Evolutionary conservation across 768 basidiomycete species (phyloP), one percentile per base, ranked within the genome.

Genomic region (Galerina sulciceps): DNA sequence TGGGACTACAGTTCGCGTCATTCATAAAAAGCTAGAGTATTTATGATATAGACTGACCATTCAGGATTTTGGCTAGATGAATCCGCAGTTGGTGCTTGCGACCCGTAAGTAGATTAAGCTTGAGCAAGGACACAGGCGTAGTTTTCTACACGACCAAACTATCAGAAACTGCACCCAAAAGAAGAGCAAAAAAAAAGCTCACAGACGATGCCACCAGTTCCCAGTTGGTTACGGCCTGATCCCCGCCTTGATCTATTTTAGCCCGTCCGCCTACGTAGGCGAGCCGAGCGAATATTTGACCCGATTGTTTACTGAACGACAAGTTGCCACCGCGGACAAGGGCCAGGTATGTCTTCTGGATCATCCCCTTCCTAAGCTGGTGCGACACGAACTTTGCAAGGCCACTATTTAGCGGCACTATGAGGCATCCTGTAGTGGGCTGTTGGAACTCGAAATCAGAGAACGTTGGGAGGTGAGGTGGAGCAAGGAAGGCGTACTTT

Each of bases 11-110:
- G 6, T 26, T 26, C 26, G 40, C 15, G 58, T 47, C 22, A 50
- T 52, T 10, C 50, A 38, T 59, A 43, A 46, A 20, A 57, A 55
- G 17, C 11, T 56, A 13, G 22, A 3, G 26, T 26, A 26, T 26
- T n/a, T 37, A 17, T 5, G 57, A 26, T 18, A 42, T 38, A 38
- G 14, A 64, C 75, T 11, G 57, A 85, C 87, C 72, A 49, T 78
- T 75, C 52, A 89, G 67, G 55, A 73, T 73, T 47, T 80, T 75
- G 1, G 88, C 80, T 34, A 86, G 67, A 59, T 90, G 89, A 13
- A 88, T 75, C n/a, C 89, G 81, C 34, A 90, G 79, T 64, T 90
- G 89, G 57, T 90, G 89, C 68, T 90, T 90, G 54, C 83, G 69
- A 3, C 88, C 89, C 14, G 89, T 89, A 49, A 81, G 71, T 17